Conservation (phyloP, 441 rosid genomes). For the Dalechampia spathulata region DNA sequence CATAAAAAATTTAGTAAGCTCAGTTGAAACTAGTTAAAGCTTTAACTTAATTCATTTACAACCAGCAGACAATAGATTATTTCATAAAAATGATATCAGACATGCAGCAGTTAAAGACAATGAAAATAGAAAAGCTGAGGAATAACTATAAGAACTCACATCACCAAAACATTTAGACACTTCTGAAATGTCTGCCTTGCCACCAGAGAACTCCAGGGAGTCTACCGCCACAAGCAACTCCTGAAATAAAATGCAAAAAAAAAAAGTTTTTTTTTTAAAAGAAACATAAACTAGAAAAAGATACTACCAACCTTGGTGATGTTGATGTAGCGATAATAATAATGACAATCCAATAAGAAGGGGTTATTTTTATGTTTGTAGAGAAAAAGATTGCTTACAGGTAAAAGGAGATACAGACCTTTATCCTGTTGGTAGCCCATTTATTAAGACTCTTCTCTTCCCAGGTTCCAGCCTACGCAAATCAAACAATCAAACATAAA, state of each 20-base stretch:
- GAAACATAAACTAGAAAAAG: not conserved
- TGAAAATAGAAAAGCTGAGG: not conserved
- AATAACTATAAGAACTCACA: constrained; percentile 35
- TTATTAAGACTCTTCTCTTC: constrained; percentile 75
- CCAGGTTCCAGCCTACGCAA: constrained; percentile 78
- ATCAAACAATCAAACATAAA: not conserved
- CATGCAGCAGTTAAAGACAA: not conserved
- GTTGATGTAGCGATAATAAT: too few relatives aligned
- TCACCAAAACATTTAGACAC: constrained; percentile 71
- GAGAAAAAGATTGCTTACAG: constrained; percentile 7
- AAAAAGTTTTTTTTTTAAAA: not conserved
- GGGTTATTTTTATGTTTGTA: too few relatives aligned
- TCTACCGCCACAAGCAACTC: constrained; percentile 61
- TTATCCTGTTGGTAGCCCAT: constrained; percentile 75
- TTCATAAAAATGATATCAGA: not conserved
- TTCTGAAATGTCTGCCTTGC: constrained; percentile 65
- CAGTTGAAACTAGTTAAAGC: too few relatives aligned
- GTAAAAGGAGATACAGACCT: constrained; percentile 31
- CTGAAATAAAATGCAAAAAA: constrained; percentile 23
- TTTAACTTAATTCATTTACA: too few relatives aligned
- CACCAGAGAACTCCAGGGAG: constrained; percentile 56
- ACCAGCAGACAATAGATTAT: too few relatives aligned
- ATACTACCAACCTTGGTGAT: not conserved
- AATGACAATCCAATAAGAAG: too few relatives aligned
- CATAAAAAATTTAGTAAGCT: too few relatives aligned